Base-by-base conservation (phyloP, 352 stramenopile species). In the Discostella stelligera region DNA sequence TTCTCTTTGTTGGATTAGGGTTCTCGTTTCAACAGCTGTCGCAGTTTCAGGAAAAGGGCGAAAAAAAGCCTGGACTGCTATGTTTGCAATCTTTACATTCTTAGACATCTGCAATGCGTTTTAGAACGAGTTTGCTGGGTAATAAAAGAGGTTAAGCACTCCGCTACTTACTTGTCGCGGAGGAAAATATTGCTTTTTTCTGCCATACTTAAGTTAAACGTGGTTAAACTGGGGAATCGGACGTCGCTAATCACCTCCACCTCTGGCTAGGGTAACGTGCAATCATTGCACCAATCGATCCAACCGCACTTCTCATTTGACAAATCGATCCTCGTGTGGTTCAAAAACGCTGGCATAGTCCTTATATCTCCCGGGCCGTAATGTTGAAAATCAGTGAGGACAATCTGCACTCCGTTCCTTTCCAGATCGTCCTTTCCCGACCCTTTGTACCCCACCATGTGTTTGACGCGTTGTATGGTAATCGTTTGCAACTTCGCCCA, bases 391-490 rank as follows among this genome's bases (percentile, higher is more conserved):
- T 94, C 72, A 3, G 61, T 84, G 7, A 94, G 67, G 4, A 95
- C 76, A 61, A 88, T 71, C 13, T 54, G 48, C 59, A 76, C 44
- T 10, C 66, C 74, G n/a, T 79, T 46, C n/a, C 66, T 54, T 27
- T 86, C 49, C 8, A 94, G 71, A 10, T 76, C 20, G n/a, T 91
- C 86, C 9, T 30, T 48, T 20, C 73, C 80, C 7, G 81, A 70
- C 27, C 90, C 88, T 25, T 87, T 76, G 71, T 95, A 95, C 39
- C 90, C 89, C 6, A 93, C 67, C 67, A 94, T 83, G 58, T 92
- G 68, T 66, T 95, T 95, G 18, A 95, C 83, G 5, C 91, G 82
- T 67, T 91, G 54, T 39, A 95, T 83, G 3, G 91, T 77, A 64
- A 84, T 79, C 20, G 66, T 71, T 66, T 93, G 80, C 4, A 95